A percentile compares a stretch with the other conserved stretches of the same genome.
Evolutionary conservation across 495 filamentous ascomycete species (phyloP).

Genomic region (Bryoglossum gracile): DNA sequence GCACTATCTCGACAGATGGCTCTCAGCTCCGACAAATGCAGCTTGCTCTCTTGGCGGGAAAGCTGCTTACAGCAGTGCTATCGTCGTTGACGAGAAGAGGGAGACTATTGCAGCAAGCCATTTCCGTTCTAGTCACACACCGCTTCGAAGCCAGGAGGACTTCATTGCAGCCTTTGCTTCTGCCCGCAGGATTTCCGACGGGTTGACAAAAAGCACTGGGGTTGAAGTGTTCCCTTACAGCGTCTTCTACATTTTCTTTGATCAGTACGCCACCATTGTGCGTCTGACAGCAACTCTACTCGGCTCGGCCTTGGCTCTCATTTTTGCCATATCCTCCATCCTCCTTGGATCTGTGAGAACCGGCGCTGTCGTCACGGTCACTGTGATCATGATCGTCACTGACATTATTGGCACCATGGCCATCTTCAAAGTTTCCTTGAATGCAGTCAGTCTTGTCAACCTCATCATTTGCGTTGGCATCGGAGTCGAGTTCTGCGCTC

Average conservation of each 20-base stretch:
- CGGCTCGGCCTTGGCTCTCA: slow-evolving; percentile 73
- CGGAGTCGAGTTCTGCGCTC: slow-evolving; percentile 93
- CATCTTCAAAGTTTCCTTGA: slow-evolving; percentile 78
- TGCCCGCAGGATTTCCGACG: slow-evolving; percentile 79
- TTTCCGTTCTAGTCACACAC: slow-evolving; percentile 84
- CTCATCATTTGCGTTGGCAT: slow-evolving; percentile 95
- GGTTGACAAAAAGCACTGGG: slow-evolving; percentile 57
- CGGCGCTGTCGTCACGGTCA: slow-evolving; percentile 70
- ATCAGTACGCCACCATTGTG: slow-evolving; percentile 87
- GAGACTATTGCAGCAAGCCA: slow-evolving; percentile 70
- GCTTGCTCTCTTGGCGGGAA: slow-evolving; percentile 82
- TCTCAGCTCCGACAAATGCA: slow-evolving; percentile 68
- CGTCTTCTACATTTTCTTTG: slow-evolving; percentile 97
- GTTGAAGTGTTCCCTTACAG: slow-evolving; percentile 89
- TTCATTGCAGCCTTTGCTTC: slow-evolving; percentile 88
- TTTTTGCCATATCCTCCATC: slow-evolving; percentile 66
- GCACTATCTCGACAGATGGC: slow-evolving; percentile 74
- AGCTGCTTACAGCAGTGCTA: slow-evolving; percentile 77
- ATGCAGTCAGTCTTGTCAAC: slow-evolving; percentile 95
- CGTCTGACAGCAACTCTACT: slow-evolving; percentile 69
- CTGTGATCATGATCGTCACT: slow-evolving; percentile 86
- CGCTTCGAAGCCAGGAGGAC: slow-evolving; percentile 79
- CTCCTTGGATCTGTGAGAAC: slow-evolving; percentile 82
- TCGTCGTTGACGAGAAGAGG: slow-evolving; percentile 64
- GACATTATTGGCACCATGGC: slow-evolving; percentile 96